Evolutionary conservation across 1,139 yeast genomes (phyloP), one percentile per base, ranked within the genome.

Genomic region (Blastobotrys arbuscula): DNA sequence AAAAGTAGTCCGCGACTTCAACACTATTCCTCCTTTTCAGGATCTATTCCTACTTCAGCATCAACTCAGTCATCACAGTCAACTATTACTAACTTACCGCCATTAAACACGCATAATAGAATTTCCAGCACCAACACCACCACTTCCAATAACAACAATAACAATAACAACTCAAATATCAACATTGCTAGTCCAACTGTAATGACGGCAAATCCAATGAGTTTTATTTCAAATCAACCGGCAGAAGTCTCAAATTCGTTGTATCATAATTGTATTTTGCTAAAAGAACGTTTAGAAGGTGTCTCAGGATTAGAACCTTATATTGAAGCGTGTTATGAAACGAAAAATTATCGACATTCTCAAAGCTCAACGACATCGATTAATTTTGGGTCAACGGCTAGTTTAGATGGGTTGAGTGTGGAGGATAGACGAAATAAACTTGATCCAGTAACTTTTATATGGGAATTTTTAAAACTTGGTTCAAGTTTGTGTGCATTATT

Each of bases 401-500:
- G 50, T n/a, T 33, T 46, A 33, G 24, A 35, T 19, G 26, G 42
- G 33, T 16, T 26, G 20, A 20, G 18, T 24, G 42, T 9, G 2
- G 10, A 13, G 2, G 66, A 65, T 44, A 64, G 62, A 39, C 53
- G 50, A 15, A 30, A 30, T 48, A 55, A 58, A 18, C 56, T 86
- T 59, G 99, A 92, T 63, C 97, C 98, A 2, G 97, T 87, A 2
- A 88, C 97, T 1, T 90, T 88, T 56, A 67, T 92, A 45, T 87
- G 96, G 81, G 83, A 87, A 58, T 72, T 92, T 42, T 83, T 92
- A 61, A 94, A 92, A 59, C 89, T 86, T 60, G 98, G 98, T 7
- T 84, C 95, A 2, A 95, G 97, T 6, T 74, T 92, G 44, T 90
- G 98, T 66, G 77, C 87, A 43, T 71, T 92, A 8, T 87, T 84